phyloP scores from a whole-genome alignment of 352 stramenopile species.

The Phytophthora melonis region DNA sequence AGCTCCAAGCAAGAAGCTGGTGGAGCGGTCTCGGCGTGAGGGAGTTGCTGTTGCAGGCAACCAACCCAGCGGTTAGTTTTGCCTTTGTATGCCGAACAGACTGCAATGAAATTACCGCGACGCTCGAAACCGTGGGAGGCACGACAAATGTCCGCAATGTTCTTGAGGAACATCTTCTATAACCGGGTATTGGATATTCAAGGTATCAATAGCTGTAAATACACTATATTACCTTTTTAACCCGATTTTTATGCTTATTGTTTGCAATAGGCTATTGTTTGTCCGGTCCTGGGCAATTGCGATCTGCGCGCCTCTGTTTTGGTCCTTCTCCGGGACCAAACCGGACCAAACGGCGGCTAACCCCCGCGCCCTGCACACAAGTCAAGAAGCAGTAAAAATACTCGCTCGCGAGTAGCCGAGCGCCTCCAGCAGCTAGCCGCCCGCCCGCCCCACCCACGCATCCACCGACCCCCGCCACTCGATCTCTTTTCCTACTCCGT shows the following conservation, averaged over 20 bases:
- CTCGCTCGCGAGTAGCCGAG: slow-evolving; percentile 9
- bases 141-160: neutral
- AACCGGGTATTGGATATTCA: neutral
- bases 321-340: slow-evolving; percentile 30
- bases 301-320: neutral
- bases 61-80: neutral
- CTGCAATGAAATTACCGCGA: neutral
- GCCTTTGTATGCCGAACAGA: neutral
- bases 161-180: neutral
- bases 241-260: neutral
- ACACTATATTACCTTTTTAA: neutral
- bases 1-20: too few species aligned
- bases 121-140: neutral
- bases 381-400: slow-evolving; percentile 43
- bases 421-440: neutral
- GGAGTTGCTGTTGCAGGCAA: neutral
- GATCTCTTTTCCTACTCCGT: neutral
- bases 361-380: slow-evolving; percentile 32
- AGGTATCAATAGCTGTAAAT: neutral
- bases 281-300: neutral
- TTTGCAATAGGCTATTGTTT: neutral
- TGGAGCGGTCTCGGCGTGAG: too few species aligned
- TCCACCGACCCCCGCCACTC: neutral
- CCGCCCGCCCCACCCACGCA: neutral
- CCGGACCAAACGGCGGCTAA: slow-evolving; percentile 25